Base-by-base conservation (phyloP, 495 filamentous ascomycete genomes). In the Lepidopterella palustris region DNA sequence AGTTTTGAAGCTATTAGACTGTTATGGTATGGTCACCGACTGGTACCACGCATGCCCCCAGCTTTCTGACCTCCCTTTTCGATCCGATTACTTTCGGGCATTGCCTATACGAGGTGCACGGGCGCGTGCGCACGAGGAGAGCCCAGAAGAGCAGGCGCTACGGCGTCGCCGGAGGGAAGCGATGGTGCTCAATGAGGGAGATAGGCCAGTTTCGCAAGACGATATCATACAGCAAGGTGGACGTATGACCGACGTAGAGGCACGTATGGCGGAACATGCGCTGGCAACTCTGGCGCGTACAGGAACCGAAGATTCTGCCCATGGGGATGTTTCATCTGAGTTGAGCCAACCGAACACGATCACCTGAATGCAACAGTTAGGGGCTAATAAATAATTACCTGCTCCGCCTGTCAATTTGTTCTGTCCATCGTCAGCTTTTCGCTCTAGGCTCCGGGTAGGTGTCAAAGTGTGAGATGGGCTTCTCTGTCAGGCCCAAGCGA, bases 161-260 rank as follows among this genome's bases (percentile, higher is more conserved):
- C 72, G 82, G 53, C 73, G 83, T 57, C 74, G 79, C 21, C 73
- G 84, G 50, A 72, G 83, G 57, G 82, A 87, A 67, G 84, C 82
- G 8, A 82, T 87, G 77, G 83, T 87, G 10, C 56, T 87, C 53
- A 83, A 83, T 61, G 84, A 85, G 52, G 82, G 84, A 2, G 79
- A 73, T 29, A 73, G 76, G 25, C 78, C 79, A 0, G 61, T 85
- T n/a, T 78, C 73, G 13, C 76, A 80, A 42, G 73, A 76, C 40
- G 82, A 85, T 62, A 84, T 86, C 10, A 62, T 45, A 21, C 61
- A 62, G 57, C 31, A 56, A 25, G 60, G 58, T 49, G 55, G 45
- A 18, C 18, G 42, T 24, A 56, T 66, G 55, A 61, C 27, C 28
- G 32, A 53, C 3, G 63, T 59, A 40, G 58, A 60, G 45, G 32